Conservation (phyloP, 208 protist genomes). For the Leishmania lainsoni region DNA sequence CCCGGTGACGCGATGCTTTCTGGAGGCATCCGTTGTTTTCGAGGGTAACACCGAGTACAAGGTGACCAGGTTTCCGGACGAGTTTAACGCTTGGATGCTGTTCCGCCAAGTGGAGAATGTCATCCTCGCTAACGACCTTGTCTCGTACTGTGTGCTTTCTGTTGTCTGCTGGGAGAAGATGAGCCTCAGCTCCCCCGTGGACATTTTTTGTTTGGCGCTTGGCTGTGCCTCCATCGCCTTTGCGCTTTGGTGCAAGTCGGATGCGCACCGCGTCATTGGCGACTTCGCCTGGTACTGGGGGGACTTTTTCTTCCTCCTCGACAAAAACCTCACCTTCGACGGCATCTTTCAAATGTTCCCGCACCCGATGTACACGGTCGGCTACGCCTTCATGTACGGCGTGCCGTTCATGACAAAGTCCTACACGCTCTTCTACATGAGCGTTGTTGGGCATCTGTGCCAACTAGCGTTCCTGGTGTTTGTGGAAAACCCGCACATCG, state of each 20-base stretch:
- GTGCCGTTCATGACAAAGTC: conserved; percentile 89
- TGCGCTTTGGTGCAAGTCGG: conserved; percentile 93
- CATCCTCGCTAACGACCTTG: conserved; percentile 91
- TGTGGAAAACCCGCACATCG: conserved; percentile 94
- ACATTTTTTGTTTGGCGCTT: conserved; percentile 74
- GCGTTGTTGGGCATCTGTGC: conserved; percentile 91
- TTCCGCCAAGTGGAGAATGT: conserved; percentile 94
- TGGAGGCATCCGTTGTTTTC: conserved; percentile 66
- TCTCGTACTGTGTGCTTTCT: conserved; percentile 80
- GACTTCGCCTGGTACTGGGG: conserved; percentile 98
- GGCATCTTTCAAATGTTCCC: conserved; percentile 96
- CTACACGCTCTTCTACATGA: conserved; percentile 93
- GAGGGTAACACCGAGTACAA: conserved; percentile 50
- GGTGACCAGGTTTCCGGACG: conserved; percentile 64
- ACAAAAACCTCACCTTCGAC: conserved; percentile 93
- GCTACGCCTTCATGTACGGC: conserved; percentile 95
- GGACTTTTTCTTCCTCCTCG: conserved; percentile 96
- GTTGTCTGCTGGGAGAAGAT: conserved; percentile 66
- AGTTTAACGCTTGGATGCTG: conserved; percentile 95
- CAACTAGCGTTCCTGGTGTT: conserved; percentile 93
- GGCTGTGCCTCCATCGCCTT: conserved; percentile 78
- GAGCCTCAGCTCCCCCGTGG: conserved; percentile 30
- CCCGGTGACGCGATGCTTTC: conserved; percentile 25
- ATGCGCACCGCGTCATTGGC: conserved; percentile 95
- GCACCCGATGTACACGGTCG: conserved; percentile 96